These are phyloP conservation scores for Lactarius akahatsu DNA, from an alignment of 768 basidiomycete genomes.

Conservation along the genomic window DNA sequence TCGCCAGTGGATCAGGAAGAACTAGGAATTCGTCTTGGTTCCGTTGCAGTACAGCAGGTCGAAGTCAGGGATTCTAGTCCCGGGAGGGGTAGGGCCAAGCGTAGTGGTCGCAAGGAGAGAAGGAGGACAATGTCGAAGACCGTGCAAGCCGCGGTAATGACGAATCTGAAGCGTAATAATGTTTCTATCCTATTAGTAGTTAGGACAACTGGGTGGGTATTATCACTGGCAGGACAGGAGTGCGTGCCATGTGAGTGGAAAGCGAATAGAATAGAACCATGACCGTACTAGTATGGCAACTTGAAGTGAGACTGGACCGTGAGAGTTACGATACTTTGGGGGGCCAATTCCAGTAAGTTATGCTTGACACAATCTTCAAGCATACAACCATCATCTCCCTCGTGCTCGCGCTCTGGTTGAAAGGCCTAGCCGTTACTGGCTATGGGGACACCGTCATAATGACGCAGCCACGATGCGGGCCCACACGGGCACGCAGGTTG, in stretches of 20 bases:
- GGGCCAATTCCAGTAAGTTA: no score
- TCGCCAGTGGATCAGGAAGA: constrained; percentile 1
- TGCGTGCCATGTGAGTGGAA: neutral
- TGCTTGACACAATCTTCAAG: no score
- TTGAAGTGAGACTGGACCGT: no score
- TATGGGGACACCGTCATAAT: no score
- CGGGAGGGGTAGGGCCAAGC: neutral
- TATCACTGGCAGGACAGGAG: constrained; percentile 4
- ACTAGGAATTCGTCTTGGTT: constrained; percentile 11
- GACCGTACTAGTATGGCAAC: neutral
- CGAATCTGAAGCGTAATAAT: constrained; percentile 1
- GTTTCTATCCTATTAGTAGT: neutral
- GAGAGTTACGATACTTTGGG: no score
- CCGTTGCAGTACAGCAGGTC: constrained; percentile 19
- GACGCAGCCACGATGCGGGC: no score
- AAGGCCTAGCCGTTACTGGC: no score
- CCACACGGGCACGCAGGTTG: no score
- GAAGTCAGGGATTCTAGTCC: constrained; percentile 9
- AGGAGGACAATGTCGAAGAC: constrained; percentile 4
- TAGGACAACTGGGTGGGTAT: neutral
- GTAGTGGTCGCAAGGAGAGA: constrained; percentile 16
- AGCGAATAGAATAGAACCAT: no score
- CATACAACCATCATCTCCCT: no score
- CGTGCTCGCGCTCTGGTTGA: no score
- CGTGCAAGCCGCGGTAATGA: constrained; percentile 4